These are phyloP conservation scores for Phytophthora fragariae DNA, from an alignment of 352 stramenopile species.

Conservation along the genomic window DNA sequence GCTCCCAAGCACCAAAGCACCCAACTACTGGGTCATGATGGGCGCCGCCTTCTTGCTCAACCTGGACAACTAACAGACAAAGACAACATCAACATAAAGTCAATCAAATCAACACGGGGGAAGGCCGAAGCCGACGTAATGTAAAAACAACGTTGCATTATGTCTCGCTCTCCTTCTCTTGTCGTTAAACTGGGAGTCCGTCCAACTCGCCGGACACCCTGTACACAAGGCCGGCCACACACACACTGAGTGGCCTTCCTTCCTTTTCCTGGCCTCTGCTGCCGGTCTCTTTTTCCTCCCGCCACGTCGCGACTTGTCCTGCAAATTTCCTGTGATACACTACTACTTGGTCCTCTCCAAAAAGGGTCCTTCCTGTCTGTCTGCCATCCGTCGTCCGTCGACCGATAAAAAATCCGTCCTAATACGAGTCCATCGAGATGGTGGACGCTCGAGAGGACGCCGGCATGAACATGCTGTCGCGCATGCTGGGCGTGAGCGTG, in stretches of 20 bases:
- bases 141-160: conserved; percentile 51
- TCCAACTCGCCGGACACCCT: conserved; percentile 36
- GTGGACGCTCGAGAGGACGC: conserved; percentile 67
- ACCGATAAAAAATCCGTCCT: conserved; percentile 7
- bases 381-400: not conserved
- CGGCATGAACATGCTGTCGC: conserved; percentile 80
- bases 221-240: conserved; percentile 28
- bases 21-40: conserved; percentile 94
- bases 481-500: conserved; percentile 73
- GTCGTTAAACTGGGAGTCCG: conserved; percentile 39
- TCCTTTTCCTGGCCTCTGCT: not conserved
- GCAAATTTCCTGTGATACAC: conserved; percentile 44
- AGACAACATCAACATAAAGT: conserved; percentile 7
- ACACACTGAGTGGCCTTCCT: not conserved
- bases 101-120: not conserved
- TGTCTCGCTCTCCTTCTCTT: conserved; percentile 36
- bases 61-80: conserved; percentile 70
- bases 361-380: conserved; percentile 14
- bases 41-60: conserved; percentile 94
- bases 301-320: conserved; percentile 20
- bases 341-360: conserved; percentile 39
- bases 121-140: conserved; percentile 30
- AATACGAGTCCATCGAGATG: conserved; percentile 72
- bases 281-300: not conserved
- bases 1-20: conserved; percentile 80